Percentiles rank a stretch among this genome's conserved stretches.
phyloP scores from a whole-genome alignment of 1,139 yeast species.

The Chernovozyma sophiae-reginae region DNA sequence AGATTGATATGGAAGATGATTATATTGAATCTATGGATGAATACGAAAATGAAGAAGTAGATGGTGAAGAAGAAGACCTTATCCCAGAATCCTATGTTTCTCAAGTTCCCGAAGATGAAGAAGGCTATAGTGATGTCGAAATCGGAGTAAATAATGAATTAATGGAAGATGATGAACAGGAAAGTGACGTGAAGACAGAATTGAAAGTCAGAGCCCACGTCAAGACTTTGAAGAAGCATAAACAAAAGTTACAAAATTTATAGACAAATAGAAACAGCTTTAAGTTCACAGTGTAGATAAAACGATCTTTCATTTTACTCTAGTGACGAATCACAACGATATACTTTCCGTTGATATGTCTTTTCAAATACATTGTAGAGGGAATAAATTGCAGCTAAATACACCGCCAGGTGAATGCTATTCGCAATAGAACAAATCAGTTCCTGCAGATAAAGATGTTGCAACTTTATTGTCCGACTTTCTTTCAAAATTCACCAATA shows the following conservation, averaged over 20 bases:
- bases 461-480: not conserved
- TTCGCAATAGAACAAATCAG: not conserved
- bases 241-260: not conserved
- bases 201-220: constrained; percentile 2
- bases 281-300: too few relatives aligned
- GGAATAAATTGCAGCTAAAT: too few relatives aligned
- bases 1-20: constrained; percentile 24
- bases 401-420: too few relatives aligned
- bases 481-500: too few relatives aligned
- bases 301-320: too few relatives aligned
- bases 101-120: constrained; percentile 19
- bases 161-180: constrained; percentile 32
- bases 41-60: constrained; percentile 31
- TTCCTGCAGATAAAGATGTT: not conserved
- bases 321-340: too few relatives aligned
- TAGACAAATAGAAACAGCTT: not conserved
- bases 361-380: too few relatives aligned
- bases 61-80: constrained; percentile 14
- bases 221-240: constrained; percentile 3
- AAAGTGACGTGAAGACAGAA: constrained; percentile 10
- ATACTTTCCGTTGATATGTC: too few relatives aligned
- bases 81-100: not conserved
- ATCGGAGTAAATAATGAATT: constrained; percentile 31
- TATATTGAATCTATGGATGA: constrained; percentile 19
- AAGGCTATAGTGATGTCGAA: constrained; percentile 28